Evolutionary conservation across 345 rosid species (phyloP).

Genomic region (Eucalyptus victrix): DNA sequence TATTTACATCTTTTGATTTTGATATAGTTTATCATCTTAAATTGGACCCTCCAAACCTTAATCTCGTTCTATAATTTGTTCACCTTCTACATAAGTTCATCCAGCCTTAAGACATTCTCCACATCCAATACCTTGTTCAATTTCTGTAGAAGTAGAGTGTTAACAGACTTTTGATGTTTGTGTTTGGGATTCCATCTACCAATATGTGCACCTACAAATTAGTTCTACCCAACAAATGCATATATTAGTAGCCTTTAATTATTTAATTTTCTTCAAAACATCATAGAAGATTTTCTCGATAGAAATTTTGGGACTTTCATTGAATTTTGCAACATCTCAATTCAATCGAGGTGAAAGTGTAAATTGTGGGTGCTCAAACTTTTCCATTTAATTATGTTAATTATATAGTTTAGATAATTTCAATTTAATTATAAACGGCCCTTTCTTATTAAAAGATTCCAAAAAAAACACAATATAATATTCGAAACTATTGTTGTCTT

Average conservation of each 20-base stretch:
- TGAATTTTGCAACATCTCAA: too few species aligned
- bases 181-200: neutral
- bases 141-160: neutral
- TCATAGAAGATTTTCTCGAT: neutral
- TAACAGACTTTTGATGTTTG: accelerated
- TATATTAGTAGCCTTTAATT: neutral
- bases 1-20: neutral
- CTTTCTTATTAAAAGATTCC: neutral
- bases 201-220: neutral
- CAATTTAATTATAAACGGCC: neutral
- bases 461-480: neutral
- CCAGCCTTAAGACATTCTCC: neutral
- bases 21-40: neutral
- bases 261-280: neutral
- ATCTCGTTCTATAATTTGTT: neutral
- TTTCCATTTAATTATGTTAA: neutral
- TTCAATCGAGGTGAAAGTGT: too few species aligned
- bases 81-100: neutral
- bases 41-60: neutral
- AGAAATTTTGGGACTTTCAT: neutral
- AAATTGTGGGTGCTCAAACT: too few species aligned
- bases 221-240: neutral
- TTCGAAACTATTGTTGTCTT: neutral
- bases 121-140: neutral
- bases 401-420: neutral